Base-by-base conservation (phyloP, 2,329 filamentous ascomycete species). In the Penicillium sp. region DNA sequence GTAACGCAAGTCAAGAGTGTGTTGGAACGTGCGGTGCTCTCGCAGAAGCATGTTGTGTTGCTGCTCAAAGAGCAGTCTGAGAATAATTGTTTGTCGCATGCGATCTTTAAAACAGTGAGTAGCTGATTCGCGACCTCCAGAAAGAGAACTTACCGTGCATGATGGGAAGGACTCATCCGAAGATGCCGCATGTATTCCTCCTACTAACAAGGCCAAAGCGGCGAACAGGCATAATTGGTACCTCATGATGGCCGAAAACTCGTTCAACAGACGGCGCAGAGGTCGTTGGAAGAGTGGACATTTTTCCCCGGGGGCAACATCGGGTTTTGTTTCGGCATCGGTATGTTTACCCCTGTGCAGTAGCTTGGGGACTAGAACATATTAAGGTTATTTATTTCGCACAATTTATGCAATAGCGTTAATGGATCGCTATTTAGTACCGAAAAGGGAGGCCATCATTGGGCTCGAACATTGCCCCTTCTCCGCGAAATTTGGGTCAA, bases 21-120 rank as follows among this genome's bases (percentile, higher is more conserved):
- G 7, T 45, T 38, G 6, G 42, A 27, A 34, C 32, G 43, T 18
- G 57, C 42, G 16, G 13, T 18, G 18, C 47, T 56, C 3, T 46
- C 34, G 22, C 58, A 61, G 45, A 61, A 59, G 34, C 58, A 61
- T 16, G 56, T 50, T 14, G 21, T 49, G 22, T 53, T 40, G 18
- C 38, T 48, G 39, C 7, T 47, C 21, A 61, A 40, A 9, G 58
- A 61, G 34, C 58, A 61, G n/a, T 45, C 46, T 3, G 55, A 47
- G 16, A 47, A 54, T 11, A 58, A 43, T n/a, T 34, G 31, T 5
- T 44, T 44, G 32, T 60, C 31, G 42, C 57, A 60, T 4, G 27
- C 32, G 10, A 49, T 18, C 56, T 58, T 24, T 9, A 11, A 32
- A 14, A 34, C 21, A 14, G 2, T 60, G 36, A 60, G 55, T 7